Conservation (phyloP, 1,139 yeast species). For the Geotrichum bryndzae region DNA sequence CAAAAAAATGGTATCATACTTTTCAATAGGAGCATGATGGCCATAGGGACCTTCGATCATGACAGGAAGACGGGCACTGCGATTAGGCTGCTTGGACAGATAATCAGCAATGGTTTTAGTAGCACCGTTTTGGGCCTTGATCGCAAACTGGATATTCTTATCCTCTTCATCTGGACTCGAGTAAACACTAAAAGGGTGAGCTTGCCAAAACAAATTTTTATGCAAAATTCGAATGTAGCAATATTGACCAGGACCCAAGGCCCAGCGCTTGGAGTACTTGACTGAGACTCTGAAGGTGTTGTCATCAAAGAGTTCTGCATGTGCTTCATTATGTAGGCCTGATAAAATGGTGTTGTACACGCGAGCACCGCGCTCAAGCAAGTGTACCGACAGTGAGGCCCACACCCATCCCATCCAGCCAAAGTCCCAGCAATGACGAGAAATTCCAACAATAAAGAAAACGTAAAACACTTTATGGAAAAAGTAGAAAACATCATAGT, state of each 20-base stretch:
- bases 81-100: conserved; percentile 18
- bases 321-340: conserved; percentile 40
- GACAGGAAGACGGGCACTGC: conserved; percentile 31
- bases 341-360: conserved; percentile 34
- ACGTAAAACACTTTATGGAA: conserved; percentile 37
- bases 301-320: conserved; percentile 30
- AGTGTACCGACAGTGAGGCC: conserved; percentile 38
- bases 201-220: conserved; percentile 44
- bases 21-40: conserved; percentile 42
- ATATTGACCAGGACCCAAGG: conserved; percentile 51
- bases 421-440: conserved; percentile 37
- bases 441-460: conserved; percentile 41
- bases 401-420: conserved; percentile 48
- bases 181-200: conserved; percentile 64
- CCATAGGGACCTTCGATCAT: conserved; percentile 60
- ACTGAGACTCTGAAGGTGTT: conserved; percentile 29
- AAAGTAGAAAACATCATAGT: conserved; percentile 42
- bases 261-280: conserved; percentile 35
- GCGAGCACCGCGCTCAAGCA: conserved; percentile 37
- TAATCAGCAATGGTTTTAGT: conserved; percentile 27
- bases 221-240: conserved; percentile 51
- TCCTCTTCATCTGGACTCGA: conserved; percentile 18
- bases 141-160: conserved; percentile 30
- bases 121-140: conserved; percentile 33
- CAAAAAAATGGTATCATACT: conserved; percentile 47